Evolutionary conservation across 805 yeast genomes (phyloP), one percentile per base, ranked within the genome.

Genomic region (Lipomyces anomalus): DNA sequence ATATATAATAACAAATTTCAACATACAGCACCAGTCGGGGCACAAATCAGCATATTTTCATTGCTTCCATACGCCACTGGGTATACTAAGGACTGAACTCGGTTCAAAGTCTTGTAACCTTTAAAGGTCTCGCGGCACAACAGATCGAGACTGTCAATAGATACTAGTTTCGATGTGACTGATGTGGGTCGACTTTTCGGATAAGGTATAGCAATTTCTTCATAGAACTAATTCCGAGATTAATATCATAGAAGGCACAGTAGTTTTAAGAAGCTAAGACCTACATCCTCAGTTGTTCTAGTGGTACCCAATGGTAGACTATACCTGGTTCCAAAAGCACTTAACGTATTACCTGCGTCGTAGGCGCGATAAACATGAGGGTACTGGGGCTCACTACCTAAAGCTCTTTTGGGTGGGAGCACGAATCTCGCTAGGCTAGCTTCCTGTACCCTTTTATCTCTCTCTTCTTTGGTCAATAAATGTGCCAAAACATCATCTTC

Each of bases 11-110:
- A 21, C 17, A 35, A 6, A 22, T 32, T 34, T 17, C 20, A 16
- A 40, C 51, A 30, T 40, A 47, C 53, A 4, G 97, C 95, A 73
- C 97, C 97, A 0, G 97, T 89, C 1, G 97, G 97, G 0, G 97
- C 96, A 77, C 97, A 89, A 3, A 89, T 87, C 41, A 89, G 69
- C 95, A 92, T 85, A 60, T 90, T 90, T 58, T 90, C 97, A 63
- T 85, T 88, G 4, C 97, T 83, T 44, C 83, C 79, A 62, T 90
- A 92, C 0, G 95, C 97, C 11, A 89, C 86, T 0, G 95, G 95
- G 56, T 73, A 92, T 1, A 90, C 94, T 50, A 92, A 70, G 16
- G 95, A 82, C 65, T 90, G 98, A 75, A 92, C 84, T 55, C 84
- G 76, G 66, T 90, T 90, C 55, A 90, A 70, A 0, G 84, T 74